phyloP scores from a whole-genome alignment of 257 asterid genomes.

The Echites panduratus region DNA sequence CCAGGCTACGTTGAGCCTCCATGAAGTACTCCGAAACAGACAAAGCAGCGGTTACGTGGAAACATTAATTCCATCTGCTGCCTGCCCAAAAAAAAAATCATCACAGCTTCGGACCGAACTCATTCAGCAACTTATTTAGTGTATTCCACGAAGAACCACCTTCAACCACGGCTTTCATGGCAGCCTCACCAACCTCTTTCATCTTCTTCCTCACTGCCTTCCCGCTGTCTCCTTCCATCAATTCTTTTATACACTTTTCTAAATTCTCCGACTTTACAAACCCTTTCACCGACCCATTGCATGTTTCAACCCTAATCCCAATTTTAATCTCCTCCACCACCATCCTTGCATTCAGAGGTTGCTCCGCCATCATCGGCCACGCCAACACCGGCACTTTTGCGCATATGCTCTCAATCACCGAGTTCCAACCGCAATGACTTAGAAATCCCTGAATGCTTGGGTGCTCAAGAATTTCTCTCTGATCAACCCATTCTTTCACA shows the following conservation, averaged over 20 bases:
- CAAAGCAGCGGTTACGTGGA: too few relatives aligned
- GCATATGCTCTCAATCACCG: slow-evolving; percentile 61
- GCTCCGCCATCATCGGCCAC: slow-evolving; percentile 90
- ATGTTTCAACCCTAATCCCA: slow-evolving; percentile 35
- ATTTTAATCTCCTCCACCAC: slow-evolving; percentile 58
- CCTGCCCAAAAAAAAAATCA: too few relatives aligned
- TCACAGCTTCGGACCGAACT: slow-evolving; percentile 19
- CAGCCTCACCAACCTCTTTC: slow-evolving; percentile 33
- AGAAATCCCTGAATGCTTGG: slow-evolving; percentile 44
- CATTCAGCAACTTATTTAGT: slow-evolving; percentile 29
- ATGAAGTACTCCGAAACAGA: too few relatives aligned
- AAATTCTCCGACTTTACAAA: slow-evolving; percentile 46
- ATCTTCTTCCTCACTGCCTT: slow-evolving; percentile 32
- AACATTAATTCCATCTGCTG: too few relatives aligned
- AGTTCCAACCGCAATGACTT: slow-evolving; percentile 80
- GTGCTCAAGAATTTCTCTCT: slow-evolving; percentile 48
- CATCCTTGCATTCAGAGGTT: slow-evolving; percentile 50
- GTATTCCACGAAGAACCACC: slow-evolving; percentile 67
- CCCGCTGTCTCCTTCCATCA: slow-evolving; percentile 59
- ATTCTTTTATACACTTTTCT: slow-evolving; percentile 31
- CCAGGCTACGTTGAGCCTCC: too few relatives aligned
- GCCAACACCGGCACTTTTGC: slow-evolving; percentile 65
- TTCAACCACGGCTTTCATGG: slow-evolving; percentile 37
- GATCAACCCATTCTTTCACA: slow-evolving; percentile 72
- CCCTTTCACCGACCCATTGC: slow-evolving; percentile 42